Percentiles rank a stretch among this genome's conserved stretches.
phyloP scores from a whole-genome alignment of 75 land plant genomes.

The Selaginella moellendorffii region DNA sequence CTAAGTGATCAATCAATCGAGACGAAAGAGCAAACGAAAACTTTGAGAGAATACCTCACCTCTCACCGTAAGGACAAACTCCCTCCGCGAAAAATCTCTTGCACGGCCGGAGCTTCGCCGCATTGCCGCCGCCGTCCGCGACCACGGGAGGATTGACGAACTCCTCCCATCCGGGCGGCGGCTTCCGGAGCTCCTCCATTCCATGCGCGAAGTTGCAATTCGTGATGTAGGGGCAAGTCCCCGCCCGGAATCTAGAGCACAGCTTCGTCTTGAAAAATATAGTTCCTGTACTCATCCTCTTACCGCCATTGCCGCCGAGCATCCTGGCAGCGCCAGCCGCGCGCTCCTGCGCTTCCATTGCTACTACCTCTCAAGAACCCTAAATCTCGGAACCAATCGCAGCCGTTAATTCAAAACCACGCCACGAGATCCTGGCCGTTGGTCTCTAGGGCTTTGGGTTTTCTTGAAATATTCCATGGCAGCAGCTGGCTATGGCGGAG shows the following conservation, averaged over 20 bases:
- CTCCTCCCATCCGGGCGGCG: conserved; percentile 7
- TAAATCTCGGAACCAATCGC: not conserved
- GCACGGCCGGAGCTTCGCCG: not conserved
- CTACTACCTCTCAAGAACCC: not conserved
- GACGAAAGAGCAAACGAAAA: too few species aligned
- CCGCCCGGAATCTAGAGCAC: conserved; percentile 15
- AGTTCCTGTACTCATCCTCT: conserved; percentile 10
- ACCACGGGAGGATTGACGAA: not conserved
- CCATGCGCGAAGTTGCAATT: conserved; percentile 24
- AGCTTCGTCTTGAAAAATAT: conserved; percentile 21
- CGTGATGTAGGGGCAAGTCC: conserved; percentile 13
- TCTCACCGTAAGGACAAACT: not conserved
- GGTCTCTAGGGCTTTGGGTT: not conserved
- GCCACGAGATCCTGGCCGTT: not conserved
- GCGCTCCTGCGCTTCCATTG: not conserved
- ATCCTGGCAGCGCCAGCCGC: not conserved
- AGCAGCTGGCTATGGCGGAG: conserved; percentile 2
- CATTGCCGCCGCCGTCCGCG: not conserved
- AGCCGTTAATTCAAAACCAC: not conserved
- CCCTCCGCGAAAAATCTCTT: not conserved
- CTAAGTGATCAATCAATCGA: too few species aligned
- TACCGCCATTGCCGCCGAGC: not conserved
- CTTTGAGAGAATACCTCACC: too few species aligned
- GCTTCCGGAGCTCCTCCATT: conserved; percentile 18
- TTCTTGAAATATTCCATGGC: not conserved